phyloP scores from a whole-genome alignment of 2,329 filamentous ascomycete species.

The Colletotrichum sp. region DNA sequence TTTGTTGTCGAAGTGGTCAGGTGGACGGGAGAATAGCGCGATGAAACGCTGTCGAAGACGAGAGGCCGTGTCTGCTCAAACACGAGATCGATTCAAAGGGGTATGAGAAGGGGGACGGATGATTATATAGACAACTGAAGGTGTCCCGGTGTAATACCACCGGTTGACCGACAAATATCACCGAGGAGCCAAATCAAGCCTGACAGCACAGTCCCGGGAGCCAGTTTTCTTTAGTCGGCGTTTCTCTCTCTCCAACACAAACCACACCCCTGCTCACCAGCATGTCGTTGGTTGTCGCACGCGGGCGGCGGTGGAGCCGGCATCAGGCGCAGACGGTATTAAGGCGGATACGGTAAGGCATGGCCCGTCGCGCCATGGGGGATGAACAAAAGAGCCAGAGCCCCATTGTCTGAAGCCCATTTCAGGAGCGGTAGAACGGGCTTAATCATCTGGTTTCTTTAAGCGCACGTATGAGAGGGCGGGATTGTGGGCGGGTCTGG shows the following conservation, averaged over 20 bases:
- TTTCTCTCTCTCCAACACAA: background rate
- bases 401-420: background rate
- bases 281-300: background rate
- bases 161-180: background rate
- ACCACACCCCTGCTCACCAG: background rate
- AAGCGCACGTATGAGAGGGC: constrained; percentile 18
- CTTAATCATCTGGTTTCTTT: background rate
- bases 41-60: background rate
- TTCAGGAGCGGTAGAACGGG: background rate
- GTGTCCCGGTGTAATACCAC: background rate
- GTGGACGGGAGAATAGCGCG: background rate
- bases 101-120: background rate
- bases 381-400: background rate
- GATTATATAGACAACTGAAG: background rate
- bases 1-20: background rate
- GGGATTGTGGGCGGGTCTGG: background rate
- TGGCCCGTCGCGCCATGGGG: background rate
- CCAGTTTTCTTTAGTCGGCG: background rate
- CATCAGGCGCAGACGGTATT: background rate
- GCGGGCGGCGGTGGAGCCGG: background rate
- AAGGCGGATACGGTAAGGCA: background rate
- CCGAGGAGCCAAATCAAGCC: background rate
- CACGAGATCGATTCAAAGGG: background rate
- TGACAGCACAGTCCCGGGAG: background rate
- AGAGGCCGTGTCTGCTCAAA: background rate